Percentiles rank a stretch among this genome's conserved stretches.
phyloP scores from a whole-genome alignment of 1,139 yeast genomes.

The Suhomyces bokatorum region DNA sequence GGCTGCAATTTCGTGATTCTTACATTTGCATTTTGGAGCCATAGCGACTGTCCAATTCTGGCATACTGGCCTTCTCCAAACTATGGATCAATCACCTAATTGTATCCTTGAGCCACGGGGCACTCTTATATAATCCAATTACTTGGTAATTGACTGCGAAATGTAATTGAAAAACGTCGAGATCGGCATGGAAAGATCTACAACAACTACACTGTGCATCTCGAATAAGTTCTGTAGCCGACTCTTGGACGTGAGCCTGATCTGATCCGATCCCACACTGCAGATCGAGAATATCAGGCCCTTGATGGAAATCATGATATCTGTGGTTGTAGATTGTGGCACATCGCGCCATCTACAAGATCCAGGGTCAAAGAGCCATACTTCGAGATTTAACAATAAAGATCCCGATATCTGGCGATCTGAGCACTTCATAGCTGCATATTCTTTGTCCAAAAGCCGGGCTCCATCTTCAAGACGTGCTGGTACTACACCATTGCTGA shows the following conservation, averaged over 20 bases:
- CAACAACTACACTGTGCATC: no score
- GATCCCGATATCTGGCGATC: not conserved
- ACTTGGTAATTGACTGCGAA: not conserved
- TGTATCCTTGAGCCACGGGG: not conserved
- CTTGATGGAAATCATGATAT: not conserved
- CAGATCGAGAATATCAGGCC: not conserved
- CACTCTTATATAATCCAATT: not conserved
- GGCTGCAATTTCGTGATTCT: slow-evolving; percentile 2
- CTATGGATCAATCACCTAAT: not conserved
- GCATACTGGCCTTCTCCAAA: not conserved
- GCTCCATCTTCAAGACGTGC: no score
- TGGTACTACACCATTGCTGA: not conserved
- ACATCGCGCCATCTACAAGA: slow-evolving; percentile 1
- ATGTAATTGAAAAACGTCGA: no score
- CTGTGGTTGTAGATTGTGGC: slow-evolving; percentile 1
- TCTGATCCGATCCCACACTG: not conserved
- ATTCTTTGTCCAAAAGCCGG: not conserved
- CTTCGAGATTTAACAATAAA: not conserved
- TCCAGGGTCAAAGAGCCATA: not conserved
- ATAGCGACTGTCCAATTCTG: not conserved
- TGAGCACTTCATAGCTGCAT: not conserved
- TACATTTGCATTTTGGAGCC: not conserved
- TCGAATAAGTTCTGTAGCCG: no score
- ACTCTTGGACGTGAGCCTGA: no score
- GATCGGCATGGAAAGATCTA: no score